Conservation (phyloP, 495 filamentous ascomycete genomes). For the Penicillium steckii region DNA sequence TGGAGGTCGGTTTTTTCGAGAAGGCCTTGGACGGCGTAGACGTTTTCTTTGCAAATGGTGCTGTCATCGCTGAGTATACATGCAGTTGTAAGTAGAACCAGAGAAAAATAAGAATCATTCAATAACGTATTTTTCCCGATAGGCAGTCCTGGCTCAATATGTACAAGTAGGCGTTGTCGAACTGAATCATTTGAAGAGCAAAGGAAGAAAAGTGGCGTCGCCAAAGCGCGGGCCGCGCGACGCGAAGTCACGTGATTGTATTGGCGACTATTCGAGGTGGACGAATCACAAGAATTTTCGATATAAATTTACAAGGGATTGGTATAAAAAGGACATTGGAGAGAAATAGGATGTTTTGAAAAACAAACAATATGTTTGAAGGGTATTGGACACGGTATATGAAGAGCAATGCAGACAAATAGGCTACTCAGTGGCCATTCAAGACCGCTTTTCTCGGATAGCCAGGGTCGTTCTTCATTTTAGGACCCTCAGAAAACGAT, state of each 20-base stretch:
- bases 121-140: background rate
- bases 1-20: constrained; percentile 12
- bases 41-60: constrained; percentile 20
- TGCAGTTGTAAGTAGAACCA: background rate
- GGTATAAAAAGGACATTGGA: too few species aligned
- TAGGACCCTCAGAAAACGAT: background rate
- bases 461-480: background rate
- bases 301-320: background rate
- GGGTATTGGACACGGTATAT: constrained; percentile 8
- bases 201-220: background rate
- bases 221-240: constrained; percentile 29
- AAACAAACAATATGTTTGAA: constrained; percentile 9
- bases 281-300: too few species aligned
- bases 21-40: constrained; percentile 29
- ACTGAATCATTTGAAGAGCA: background rate
- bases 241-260: constrained; percentile 39
- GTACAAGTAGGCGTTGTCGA: constrained; percentile 6
- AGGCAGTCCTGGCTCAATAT: background rate
- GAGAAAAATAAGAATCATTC: background rate
- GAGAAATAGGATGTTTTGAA: background rate
- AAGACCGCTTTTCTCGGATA: background rate
- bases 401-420: constrained; percentile 7
- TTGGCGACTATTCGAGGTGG: background rate
- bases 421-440: background rate
- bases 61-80: constrained; percentile 25